Evolutionary conservation across 2,329 filamentous ascomycete genomes (phyloP), one percentile per base, ranked within the genome.

Genomic region (Colletotrichum karsti): DNA sequence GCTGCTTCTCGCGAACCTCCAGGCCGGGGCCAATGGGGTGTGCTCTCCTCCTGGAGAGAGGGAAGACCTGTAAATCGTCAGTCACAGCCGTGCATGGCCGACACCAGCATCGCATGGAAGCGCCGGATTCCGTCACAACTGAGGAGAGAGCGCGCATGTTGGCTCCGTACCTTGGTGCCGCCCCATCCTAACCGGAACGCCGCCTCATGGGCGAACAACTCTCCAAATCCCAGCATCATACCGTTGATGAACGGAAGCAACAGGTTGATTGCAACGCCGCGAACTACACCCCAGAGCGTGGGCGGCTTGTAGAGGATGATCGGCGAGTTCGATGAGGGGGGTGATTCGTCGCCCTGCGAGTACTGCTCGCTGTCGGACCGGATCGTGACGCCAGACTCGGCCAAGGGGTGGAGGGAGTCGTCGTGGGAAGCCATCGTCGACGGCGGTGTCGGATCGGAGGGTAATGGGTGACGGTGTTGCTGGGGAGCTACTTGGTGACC

Each of bases 141-240:
- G n/a, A n/a, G n/a, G 20, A 35, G 13, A 13, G 33, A 35, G 24
- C 24, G n/a, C 13, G 39, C 30, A 50, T 30, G n/a, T 10, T 37
- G 48, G 8, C 1, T 12, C 72, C 88, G 51, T 86, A 98, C 96
- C 90, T 96, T 97, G 68, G 96, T 98, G 61, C 92, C 92, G 71
- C 92, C 91, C 96, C 96, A 99, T 69, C 96, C 96, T 73, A 98
- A 83, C 75, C 95, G 86, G 77, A 95, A 99, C 2, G 96, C 96
- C 56, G 93, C 92, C 83, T 99, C 96, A 77, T 99, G 96, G 61
- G 96, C 96, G 80, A 99, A 95, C 57, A 99, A 83, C 83, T 99
- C 96, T 73, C 96, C 96, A 76, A 99, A 98, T 2, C 96, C 96
- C 75, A 99, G 83, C 96, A 99, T 99, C 85, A 99, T 88, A 51